Conservation (phyloP, 148 eudicot species). For the Gaultheria prostrata region DNA sequence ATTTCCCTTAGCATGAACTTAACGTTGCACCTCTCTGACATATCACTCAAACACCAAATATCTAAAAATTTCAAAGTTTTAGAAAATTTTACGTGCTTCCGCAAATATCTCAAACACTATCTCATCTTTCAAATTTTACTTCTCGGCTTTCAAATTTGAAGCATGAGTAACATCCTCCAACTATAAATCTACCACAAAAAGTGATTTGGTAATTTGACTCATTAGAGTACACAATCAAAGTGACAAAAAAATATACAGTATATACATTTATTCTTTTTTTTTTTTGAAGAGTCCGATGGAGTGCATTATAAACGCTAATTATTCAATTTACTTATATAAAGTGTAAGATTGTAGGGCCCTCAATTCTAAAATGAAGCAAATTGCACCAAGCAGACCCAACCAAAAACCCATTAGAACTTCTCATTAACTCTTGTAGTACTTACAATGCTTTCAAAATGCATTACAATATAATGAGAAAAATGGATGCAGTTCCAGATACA, state of each 20-base stretch:
- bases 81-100: not conserved
- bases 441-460: not conserved
- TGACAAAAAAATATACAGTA: too few relatives aligned
- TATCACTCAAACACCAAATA: not conserved
- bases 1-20: too few relatives aligned
- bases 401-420: slow-evolving; percentile 7
- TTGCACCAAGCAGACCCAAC: not conserved
- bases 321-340: too few relatives aligned
- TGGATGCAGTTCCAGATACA: not conserved
- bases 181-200: not conserved
- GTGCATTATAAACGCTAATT: not conserved
- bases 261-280: too few relatives aligned
- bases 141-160: not conserved
- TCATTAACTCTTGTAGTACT: not conserved
- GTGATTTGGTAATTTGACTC: not conserved
- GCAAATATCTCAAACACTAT: not conserved
- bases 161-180: not conserved
- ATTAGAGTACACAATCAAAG: too few relatives aligned
- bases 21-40: not conserved
- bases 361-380: not conserved
- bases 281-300: too few relatives aligned
- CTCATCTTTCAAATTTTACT: not conserved
- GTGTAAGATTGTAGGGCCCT: not conserved
- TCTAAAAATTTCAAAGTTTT: not conserved
- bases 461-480: not conserved